Base-by-base conservation (phyloP, 2,329 filamentous ascomycete genomes). In the Akanthomyces lecanii region DNA sequence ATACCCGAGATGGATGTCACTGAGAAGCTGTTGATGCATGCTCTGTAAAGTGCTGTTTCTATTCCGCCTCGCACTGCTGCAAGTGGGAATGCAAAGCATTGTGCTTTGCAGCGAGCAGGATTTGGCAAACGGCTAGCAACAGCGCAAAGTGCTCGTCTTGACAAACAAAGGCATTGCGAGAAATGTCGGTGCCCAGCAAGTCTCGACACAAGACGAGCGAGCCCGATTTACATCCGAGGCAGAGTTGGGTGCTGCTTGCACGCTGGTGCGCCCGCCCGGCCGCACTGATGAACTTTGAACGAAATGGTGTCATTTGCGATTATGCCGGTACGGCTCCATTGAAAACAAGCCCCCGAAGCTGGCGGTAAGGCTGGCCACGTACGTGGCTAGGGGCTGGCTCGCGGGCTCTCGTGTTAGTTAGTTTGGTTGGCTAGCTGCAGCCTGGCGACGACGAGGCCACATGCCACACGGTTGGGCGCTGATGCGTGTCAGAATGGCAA, bases 331-430 rank as follows among this genome's bases (percentile, higher is more conserved):
- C 12, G 40, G 23, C 38, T 25, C 38, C 52, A 12, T 36, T n/a
- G 33, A 8, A 25, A 44, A 33, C 21, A 36, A 55, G 52, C 52
- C 36, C 18, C 30, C 7, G 45, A 12, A 44, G 4, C 18, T 33
- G 18, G 54, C 54, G 54, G 54, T 56, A 56, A 56, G 54, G 54
- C 54, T 56, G 54, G 54, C 54, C 23, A 45, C 18, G 54, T 18
- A 53, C 33, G n/a, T 53, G 51, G 51, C 51, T 25, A 53, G 51
- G 21, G 21, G 45, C 4, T 6, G 30, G 50, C 30, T 28, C 47
- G 18, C 47, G 18, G 14, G 25, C 48, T 36, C n/a, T 52, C 30
- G 2, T 36, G 33, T 33, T 36, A 10, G 6, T 10, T 11, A 7
- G 7, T 10, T 11, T 36, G 33, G 33, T 36, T 36, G 33, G 7